Percentiles rank a stretch among this genome's conserved stretches.
These are phyloP conservation scores for Celoporthe dispersa DNA, from an alignment of 2,329 filamentous ascomycete species.

Conservation along the genomic window DNA sequence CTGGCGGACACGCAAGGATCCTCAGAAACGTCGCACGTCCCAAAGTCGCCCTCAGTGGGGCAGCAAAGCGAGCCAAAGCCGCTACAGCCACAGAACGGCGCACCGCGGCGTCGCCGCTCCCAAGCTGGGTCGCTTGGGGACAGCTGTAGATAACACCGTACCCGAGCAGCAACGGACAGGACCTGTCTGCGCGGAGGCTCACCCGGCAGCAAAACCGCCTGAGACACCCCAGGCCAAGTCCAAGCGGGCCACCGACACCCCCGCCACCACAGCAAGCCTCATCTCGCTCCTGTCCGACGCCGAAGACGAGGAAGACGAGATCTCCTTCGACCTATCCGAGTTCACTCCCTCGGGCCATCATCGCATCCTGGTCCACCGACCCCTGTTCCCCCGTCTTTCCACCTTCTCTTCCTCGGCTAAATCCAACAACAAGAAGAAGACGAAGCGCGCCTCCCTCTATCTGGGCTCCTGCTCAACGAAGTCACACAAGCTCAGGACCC, in stretches of 20 bases:
- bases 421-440: slow-evolving; percentile 9
- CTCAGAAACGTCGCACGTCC: neutral
- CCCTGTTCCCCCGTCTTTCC: slow-evolving; percentile 9
- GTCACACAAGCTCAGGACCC: slow-evolving; percentile 6
- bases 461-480: slow-evolving; percentile 25
- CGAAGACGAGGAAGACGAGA: slow-evolving; percentile 43
- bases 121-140: neutral
- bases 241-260: slow-evolving; percentile 35
- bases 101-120: neutral
- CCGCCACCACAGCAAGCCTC: slow-evolving; percentile 38
- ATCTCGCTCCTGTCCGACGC: slow-evolving; percentile 49
- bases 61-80: neutral
- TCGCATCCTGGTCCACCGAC: slow-evolving; percentile 15
- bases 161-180: neutral
- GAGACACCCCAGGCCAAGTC: slow-evolving; percentile 21
- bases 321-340: slow-evolving; percentile 40
- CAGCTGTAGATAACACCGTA: neutral
- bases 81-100: neutral
- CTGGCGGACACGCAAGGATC: neutral
- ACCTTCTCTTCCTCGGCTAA: neutral
- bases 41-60: neutral
- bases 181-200: neutral
- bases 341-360: slow-evolving; percentile 32
- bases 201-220: neutral
- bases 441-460: slow-evolving; percentile 28